Base-by-base conservation (phyloP, 768 basidiomycete genomes). In the Leucocoprinus leucothites region DNA sequence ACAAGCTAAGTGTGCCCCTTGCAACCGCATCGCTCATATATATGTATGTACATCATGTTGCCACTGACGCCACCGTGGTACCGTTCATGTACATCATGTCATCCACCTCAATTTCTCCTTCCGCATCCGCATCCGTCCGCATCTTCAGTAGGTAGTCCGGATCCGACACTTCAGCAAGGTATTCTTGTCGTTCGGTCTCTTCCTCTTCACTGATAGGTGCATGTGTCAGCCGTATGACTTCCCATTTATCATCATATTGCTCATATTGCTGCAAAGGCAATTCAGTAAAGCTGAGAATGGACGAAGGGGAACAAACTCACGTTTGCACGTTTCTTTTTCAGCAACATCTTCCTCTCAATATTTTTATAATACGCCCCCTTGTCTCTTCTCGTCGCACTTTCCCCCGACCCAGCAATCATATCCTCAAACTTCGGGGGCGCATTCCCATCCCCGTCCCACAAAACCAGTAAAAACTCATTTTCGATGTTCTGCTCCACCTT, bases 351-450 rank as follows among this genome's bases (percentile, higher is more conserved):
- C 44, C 91, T 82, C 70, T 91, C 89, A 51, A 94, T 91, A 64
- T 86, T 86, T 70, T 91, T 94, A 72, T 92, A 93, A 64, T 89
- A 93, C 0, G 86, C 91, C n/a, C 87, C 91, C 63, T 82, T 84
- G 24, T 70, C 64, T 61, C 77, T 75, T 13, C 56, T 61, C 21
- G 66, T 48, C 13, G 43, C 55, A 34, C 61, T 63, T 18, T 28
- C 34, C 19, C 64, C 60, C 26, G 72, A 64, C 25, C 71, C 70
- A 25, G 72, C 67, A 21, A 68, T 64, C 9, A 73, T 62, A n/a
- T 72, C 67, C 35, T 74, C 71, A 24, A 72, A 43, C 19, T 63
- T 26, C 22, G 70, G 58, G 18, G 61, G 61, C n/a, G n/a, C n/a
- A n/a, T n/a, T n/a, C 25, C 69, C 61, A 60, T 78, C 73, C 2